phyloP scores from a whole-genome alignment of 2,329 filamentous ascomycete genomes.

The Botryotinia narcissicola region DNA sequence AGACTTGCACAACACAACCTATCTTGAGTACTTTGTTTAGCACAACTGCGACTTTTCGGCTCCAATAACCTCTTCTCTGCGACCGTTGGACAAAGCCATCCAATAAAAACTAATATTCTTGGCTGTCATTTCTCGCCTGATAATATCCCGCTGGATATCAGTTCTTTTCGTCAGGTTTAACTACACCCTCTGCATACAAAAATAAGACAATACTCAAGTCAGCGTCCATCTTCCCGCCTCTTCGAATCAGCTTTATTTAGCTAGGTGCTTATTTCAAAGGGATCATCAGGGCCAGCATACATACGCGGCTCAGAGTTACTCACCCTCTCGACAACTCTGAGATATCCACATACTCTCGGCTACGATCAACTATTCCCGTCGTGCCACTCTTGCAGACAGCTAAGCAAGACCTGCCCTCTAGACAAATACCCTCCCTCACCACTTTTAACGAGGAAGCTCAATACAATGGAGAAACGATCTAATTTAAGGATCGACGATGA shows the following conservation, averaged over 20 bases:
- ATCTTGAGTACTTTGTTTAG: neutral
- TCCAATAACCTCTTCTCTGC: neutral
- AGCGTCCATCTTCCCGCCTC: too few species aligned
- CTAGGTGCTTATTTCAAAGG: neutral
- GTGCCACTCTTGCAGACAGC: neutral
- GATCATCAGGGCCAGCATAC: neutral
- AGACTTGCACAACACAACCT: neutral
- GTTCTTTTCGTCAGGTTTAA: neutral
- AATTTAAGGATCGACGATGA: neutral
- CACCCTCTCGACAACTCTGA: neutral
- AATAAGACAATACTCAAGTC: neutral
- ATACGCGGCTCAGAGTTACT: neutral
- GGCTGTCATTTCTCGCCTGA: neutral
- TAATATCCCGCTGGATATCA: too few species aligned
- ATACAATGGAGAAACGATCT: neutral
- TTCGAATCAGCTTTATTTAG: neutral
- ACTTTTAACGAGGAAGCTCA: neutral
- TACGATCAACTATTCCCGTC: neutral
- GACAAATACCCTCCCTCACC: neutral
- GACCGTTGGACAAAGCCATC: neutral
- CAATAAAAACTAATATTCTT: neutral
- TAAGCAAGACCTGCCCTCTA: neutral
- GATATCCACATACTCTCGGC: too few species aligned
- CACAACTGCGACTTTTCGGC: neutral
- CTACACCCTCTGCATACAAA: too few species aligned